phyloP scores from a whole-genome alignment of 1,139 yeast species.

The Tardiomyces depauwii region DNA sequence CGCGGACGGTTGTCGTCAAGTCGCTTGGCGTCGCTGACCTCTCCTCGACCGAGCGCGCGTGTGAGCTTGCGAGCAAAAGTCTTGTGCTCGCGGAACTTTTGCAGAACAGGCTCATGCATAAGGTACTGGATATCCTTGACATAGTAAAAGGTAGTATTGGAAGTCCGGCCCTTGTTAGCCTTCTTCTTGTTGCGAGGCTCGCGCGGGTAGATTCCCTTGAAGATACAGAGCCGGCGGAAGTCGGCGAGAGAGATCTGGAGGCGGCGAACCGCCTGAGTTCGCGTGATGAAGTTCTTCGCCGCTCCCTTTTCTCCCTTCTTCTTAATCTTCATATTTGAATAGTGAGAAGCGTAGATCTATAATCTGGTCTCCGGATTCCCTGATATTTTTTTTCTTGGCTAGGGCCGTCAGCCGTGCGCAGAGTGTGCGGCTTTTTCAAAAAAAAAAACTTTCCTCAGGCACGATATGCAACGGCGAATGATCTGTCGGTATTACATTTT shows the following conservation, averaged over 20 bases:
- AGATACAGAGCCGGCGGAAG: constrained; percentile 92
- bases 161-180: constrained; percentile 95
- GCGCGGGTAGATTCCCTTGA: constrained; percentile 85
- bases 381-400: neutral
- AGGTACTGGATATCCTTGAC: constrained; percentile 89
- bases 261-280: constrained; percentile 91
- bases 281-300: constrained; percentile 83
- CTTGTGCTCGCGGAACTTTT: constrained; percentile 91
- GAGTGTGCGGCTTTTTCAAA: no score
- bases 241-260: constrained; percentile 94
- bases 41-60: constrained; percentile 86
- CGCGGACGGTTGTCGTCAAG: constrained; percentile 73
- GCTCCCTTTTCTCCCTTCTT: constrained; percentile 83
- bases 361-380: no score
- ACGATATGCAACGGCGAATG: no score
- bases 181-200: constrained; percentile 94
- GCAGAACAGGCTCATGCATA: constrained; percentile 88
- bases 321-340: constrained; percentile 26
- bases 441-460: no score
- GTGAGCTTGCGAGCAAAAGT: constrained; percentile 85
- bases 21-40: constrained; percentile 76
- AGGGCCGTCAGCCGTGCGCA: neutral
- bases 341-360: no score
- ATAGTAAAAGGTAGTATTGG: constrained; percentile 91
- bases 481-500: no score